Evolutionary conservation across 495 filamentous ascomycete genomes (phyloP), one percentile per base, ranked within the genome.

Genomic region (Penicillium simplicissimum): DNA sequence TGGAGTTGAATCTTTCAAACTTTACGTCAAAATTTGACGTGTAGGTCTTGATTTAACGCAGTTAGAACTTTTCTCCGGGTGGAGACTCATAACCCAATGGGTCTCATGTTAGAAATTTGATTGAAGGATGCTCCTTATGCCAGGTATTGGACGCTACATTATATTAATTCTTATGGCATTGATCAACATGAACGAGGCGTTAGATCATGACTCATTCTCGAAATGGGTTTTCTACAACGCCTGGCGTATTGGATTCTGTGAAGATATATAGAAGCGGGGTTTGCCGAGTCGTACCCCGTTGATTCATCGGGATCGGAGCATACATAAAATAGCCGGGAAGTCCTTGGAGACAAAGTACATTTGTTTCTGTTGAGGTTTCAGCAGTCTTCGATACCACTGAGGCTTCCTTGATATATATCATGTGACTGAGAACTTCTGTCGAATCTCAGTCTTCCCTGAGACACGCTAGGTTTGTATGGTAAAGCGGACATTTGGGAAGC

Each of bases 51-150:
- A n/a, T n/a, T n/a, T n/a, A n/a, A n/a, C n/a, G n/a, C n/a, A n/a
- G n/a, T n/a, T n/a, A n/a, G n/a, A n/a, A n/a, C n/a, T n/a, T n/a
- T n/a, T n/a, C n/a, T n/a, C n/a, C n/a, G n/a, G n/a, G n/a, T n/a
- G n/a, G n/a, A n/a, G n/a, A n/a, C n/a, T n/a, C n/a, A n/a, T n/a
- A n/a, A n/a, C n/a, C n/a, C n/a, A n/a, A n/a, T n/a, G n/a, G n/a
- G n/a, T 47, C 42, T 47, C n/a, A 4, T 47, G n/a, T 47, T 47
- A 47, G 42, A 47, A 47, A 47, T 47, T 47, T 47, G 14, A 47
- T 47, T 47, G 42, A 47, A n/a, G n/a, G n/a, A n/a, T 47, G n/a
- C 42, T 47, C 42, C 42, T 47, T 47, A 4, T 47, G 42, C 15
- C 0, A 47, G 42, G 42, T 19, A 47, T 47, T 47, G 21, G 42